Base-by-base conservation (phyloP, 2,329 filamentous ascomycete genomes). In the Colletotrichum theobromicola region DNA sequence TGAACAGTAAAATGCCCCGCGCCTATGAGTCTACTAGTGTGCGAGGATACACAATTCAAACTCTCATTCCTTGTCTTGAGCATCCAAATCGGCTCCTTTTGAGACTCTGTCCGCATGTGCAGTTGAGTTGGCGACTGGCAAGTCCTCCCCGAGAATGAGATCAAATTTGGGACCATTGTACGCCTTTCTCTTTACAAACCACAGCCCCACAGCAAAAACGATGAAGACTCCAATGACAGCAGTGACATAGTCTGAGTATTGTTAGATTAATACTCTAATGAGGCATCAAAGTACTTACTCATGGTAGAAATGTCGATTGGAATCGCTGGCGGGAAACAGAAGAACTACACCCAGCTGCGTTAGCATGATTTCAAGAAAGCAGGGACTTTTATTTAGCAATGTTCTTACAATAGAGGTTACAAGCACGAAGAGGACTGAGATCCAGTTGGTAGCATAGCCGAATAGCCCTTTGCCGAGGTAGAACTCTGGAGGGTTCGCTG, bases 261-360 rank as follows among this genome's bases (percentile, higher is more conserved):
- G 35, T 72, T 18, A 72, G 21, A 21, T 9, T 2, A 7, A 4
- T 2, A 3, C 4, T 18, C 7, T 4, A 6, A 24, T 3, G 6
- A 16, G n/a, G 34, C 5, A 12, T 15, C 5, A 18, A n/a, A 13
- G 24, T 12, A 68, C 64, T 61, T 61, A 68, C 69, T 72, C 69
- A 72, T 72, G 4, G 69, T 72, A n/a, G 63, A 72, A 9, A 67
- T 28, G 28, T 53, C 35, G 21, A 72, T 53, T 3, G 69, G 69
- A 15, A 72, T 72, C 5, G 69, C 69, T 9, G 69, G 69, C n/a
- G 69, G 69, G 8, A 72, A 72, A 28, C 69, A 72, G 53, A 72
- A 72, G 64, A 72, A 72, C 69, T 72, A 26, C 3, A 35, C 10
- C 12, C 15, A 4, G 4, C 10, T 32, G 7, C 7, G 16, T 71